Base-by-base conservation (phyloP, 805 yeast genomes). In the Torulaspora indica region DNA sequence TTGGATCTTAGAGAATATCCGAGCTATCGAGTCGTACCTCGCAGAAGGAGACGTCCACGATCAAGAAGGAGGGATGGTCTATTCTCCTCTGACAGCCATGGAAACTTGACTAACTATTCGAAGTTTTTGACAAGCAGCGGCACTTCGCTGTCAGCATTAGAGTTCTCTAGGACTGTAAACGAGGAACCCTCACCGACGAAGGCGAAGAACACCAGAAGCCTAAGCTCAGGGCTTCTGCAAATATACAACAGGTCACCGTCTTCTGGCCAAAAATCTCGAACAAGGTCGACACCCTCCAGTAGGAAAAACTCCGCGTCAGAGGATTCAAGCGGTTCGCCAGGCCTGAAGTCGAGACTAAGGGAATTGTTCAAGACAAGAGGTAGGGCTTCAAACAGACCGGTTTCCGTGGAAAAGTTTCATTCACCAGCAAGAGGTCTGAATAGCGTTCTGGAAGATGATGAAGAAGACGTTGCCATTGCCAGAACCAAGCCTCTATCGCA, bases 11-110 rank as follows among this genome's bases (percentile, higher is more conserved):
- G 98, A 38, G 81, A 78, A 39, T 65, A 79, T 59, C 96, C 96
- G 9, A 75, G 73, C 34, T 88, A 82, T 58, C 74, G 93, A 57
- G 81, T 91, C 0, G 88, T 86, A 12, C 95, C 96, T 5, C 69
- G 91, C 50, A 73, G 93, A 49, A 72, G 90, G 52, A 70, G 87
- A 37, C 69, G 75, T 33, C 61, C 68, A 28, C 55, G 66, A 49
- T 47, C 58, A 42, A 41, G 55, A 44, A 34, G 57, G 43, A 30
- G 57, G 52, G 35, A 52, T 5, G 35, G 45, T 13, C 20, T 45
- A 7, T 15, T 31, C 9, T 36, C 40, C 10, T 45, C 44, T 8
- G 38, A 31, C 14, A 28, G 22, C 22, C 42, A 35, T 17, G 25
- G 33, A n/a, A 35, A 43, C 24, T 40, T 41, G 13, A 40, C 31